Percentiles rank a stretch among this genome's conserved stretches.
Conservation (phyloP, 2,329 filamentous ascomycete genomes). For the Verticillium dahliae region DNA sequence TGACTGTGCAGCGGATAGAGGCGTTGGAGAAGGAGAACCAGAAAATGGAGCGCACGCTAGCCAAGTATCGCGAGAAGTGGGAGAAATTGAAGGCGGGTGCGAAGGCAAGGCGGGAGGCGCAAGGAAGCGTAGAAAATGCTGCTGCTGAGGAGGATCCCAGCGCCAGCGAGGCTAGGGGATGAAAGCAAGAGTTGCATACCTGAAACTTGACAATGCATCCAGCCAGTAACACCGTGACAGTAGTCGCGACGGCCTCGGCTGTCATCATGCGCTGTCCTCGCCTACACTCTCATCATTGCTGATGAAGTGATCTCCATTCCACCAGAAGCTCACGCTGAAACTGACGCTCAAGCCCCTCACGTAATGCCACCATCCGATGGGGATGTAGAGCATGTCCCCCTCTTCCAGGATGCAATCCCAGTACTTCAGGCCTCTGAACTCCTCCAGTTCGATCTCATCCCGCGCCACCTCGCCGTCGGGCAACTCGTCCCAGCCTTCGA, state of each 20-base stretch:
- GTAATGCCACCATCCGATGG: constrained; percentile 97
- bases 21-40: constrained; percentile 57
- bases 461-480: constrained; percentile 15
- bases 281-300: neutral
- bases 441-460: constrained; percentile 29
- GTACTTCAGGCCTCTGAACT: constrained; percentile 56
- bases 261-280: neutral
- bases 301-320: constrained; percentile 41
- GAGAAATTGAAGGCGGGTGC: constrained; percentile 55
- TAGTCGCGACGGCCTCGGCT: too few species aligned
- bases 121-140: constrained; percentile 28
- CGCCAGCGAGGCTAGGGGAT: neutral
- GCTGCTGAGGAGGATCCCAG: neutral
- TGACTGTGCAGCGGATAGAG: constrained; percentile 54
- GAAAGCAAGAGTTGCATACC: neutral
- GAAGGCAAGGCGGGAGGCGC: constrained; percentile 45
- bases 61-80: constrained; percentile 55
- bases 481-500: constrained; percentile 53
- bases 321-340: constrained; percentile 97
- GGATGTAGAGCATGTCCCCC: constrained; percentile 84
- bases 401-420: constrained; percentile 72
- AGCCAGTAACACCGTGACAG: too few species aligned
- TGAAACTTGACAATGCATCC: too few species aligned
- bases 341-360: constrained; percentile 78
- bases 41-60: constrained; percentile 48